Conservation (phyloP, 176 grass and related monocot genomes). For the Typha latifolia region DNA sequence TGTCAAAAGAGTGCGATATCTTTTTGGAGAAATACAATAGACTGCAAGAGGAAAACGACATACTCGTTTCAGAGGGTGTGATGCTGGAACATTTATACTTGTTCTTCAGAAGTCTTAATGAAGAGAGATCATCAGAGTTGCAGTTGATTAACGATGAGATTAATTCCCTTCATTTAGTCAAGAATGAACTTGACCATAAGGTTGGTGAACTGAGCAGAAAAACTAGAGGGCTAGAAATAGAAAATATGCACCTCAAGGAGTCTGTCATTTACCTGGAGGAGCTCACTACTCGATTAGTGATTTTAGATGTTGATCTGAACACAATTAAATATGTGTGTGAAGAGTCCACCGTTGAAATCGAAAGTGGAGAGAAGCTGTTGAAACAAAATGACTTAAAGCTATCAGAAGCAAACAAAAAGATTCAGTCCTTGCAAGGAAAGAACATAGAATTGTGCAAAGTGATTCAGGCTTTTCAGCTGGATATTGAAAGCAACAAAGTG, state of each 20-base stretch:
- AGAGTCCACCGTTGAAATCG: slow-evolving; percentile 49
- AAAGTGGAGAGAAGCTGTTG: slow-evolving; percentile 26
- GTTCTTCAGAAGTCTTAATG: slow-evolving; percentile 62
- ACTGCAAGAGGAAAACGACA: slow-evolving; percentile 35
- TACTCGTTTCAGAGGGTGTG: slow-evolving; percentile 46
- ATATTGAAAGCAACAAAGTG: slow-evolving; percentile 38
- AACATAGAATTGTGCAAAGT: slow-evolving; percentile 41
- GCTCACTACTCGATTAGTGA: slow-evolving; percentile 41
- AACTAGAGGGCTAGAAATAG: slow-evolving; percentile 28
- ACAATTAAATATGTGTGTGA: slow-evolving; percentile 27
- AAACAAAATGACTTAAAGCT: slow-evolving; percentile 38
- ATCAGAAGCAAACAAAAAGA: slow-evolving; percentile 47
- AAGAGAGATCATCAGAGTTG: slow-evolving; percentile 60
- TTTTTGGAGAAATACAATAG: slow-evolving; percentile 34
- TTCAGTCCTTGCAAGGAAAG: slow-evolving; percentile 39
- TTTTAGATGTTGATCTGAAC: slow-evolving; percentile 70
- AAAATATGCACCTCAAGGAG: slow-evolving; percentile 56
- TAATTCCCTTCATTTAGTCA: slow-evolving; percentile 46
- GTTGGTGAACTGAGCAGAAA: slow-evolving; percentile 37
- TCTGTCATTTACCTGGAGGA: slow-evolving; percentile 45
- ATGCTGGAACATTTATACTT: slow-evolving; percentile 62
- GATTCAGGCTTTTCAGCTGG: slow-evolving; percentile 45
- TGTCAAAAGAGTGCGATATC: slow-evolving; percentile 35
- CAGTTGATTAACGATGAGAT: slow-evolving; percentile 53
- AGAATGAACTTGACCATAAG: slow-evolving; percentile 29